A percentile compares a stretch with the other conserved stretches of the same genome.
Evolutionary conservation across 805 yeast species (phyloP).

Genomic region (Spathaspora hagerdaliae): DNA sequence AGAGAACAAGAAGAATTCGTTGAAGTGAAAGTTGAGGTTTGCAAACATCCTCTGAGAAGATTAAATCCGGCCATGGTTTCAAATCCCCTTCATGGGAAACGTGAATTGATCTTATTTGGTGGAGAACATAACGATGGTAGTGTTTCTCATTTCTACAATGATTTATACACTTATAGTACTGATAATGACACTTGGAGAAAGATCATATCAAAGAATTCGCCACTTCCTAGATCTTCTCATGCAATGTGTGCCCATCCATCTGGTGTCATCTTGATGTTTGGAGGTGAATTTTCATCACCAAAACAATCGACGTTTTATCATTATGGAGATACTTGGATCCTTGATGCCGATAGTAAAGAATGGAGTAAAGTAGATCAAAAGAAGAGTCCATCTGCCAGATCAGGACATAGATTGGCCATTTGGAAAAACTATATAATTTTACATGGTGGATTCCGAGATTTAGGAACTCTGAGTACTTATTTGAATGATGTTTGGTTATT

Average conservation of each 20-base stretch:
- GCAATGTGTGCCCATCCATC: conserved; percentile 92
- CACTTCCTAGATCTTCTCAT: conserved; percentile 90
- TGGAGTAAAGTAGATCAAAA: conserved; percentile 85
- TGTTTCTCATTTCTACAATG: conserved; percentile 73
- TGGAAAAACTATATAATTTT: conserved; percentile 89
- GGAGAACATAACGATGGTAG: conserved; percentile 65
- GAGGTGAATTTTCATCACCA: conserved; percentile 96
- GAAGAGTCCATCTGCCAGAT: conserved; percentile 71
- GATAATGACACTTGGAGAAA: conserved; percentile 81
- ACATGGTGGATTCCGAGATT: conserved; percentile 91
- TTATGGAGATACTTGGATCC: conserved; percentile 93
- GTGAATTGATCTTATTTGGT: conserved; percentile 82
- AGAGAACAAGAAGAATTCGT: conserved; percentile 76
- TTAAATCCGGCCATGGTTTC: conserved; percentile 74
- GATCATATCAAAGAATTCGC: conserved; percentile 77
- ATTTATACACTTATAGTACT: conserved; percentile 65
- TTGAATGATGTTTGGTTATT: conserved; percentile 87
- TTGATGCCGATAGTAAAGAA: conserved; percentile 79
- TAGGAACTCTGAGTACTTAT: conserved; percentile 80
- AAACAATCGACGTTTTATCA: conserved; percentile 94
- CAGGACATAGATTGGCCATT: conserved; percentile 85
- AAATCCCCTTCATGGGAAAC: conserved; percentile 68
- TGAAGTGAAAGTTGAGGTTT: conserved; percentile 58
- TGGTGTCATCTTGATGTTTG: conserved; percentile 81
- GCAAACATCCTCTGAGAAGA: conserved; percentile 58